Evolutionary conservation across 352 stramenopile species (phyloP), one percentile per base, ranked within the genome.

Genomic region (Globisporangium heterothallicum): DNA sequence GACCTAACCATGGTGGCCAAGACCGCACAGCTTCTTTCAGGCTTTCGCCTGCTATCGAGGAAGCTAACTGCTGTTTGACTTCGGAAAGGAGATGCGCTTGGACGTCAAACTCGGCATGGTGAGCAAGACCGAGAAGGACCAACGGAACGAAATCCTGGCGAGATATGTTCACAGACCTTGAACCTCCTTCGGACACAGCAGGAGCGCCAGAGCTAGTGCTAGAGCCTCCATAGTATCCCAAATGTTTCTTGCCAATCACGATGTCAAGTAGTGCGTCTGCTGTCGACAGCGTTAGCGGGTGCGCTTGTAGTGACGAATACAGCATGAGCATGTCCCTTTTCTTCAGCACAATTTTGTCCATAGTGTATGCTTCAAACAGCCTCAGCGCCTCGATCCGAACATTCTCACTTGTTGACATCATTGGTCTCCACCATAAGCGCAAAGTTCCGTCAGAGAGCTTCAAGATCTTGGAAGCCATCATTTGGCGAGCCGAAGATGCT

Each of bases 281-380:
- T 21, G 68, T 58, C 32, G 63, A 45, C 46, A 63, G n/a, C 26
- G 70, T 79, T 18, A 92, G 64, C 3, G 67, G 66, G 46, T 88
- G 72, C 0, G 58, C 63, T 58, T 85, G 72, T 19, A 78, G 62
- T 4, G 72, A 69, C 8, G 68, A 72, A 32, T 81, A 64, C 18
- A 92, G 45, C 63, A 88, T 84, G 12, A 88, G 51, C 48, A 85
- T 70, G 32, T 92, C 81, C 36, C 58, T 63, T 43, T 70, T 72
- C 42, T 73, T 69, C 26, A 90, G 54, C 43, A 78, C 24, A 9
- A 88, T 68, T 41, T 78, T 85, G 26, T 92, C 76, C 4, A 68
- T 69, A 22, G 73, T 87, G 47, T 90, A 88, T 3, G 72, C 48
- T 56, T 92, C 79, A 35, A 91, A 88, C 2, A 92, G 49, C n/a